These are phyloP conservation scores for Penicillium sumatraense DNA, from an alignment of 2,329 filamentous ascomycete species.

Conservation along the genomic window DNA sequence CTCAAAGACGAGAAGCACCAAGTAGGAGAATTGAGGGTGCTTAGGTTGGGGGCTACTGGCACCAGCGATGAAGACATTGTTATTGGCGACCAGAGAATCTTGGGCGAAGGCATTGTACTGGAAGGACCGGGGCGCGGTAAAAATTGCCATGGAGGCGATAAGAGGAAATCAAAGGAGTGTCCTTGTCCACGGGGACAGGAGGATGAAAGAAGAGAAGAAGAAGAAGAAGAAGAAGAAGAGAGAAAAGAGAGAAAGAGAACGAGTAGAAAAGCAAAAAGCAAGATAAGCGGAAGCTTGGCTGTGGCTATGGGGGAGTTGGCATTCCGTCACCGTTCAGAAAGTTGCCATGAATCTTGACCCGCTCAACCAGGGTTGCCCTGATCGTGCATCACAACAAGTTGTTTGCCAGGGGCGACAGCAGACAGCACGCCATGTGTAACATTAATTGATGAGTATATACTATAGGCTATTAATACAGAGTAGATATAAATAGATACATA, in stretches of 20 bases:
- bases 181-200: conserved; percentile 4
- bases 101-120: conserved; percentile 44
- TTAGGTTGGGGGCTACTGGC: conserved; percentile 35
- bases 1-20: conserved; percentile 86
- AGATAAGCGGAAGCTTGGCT: conserved; percentile 3
- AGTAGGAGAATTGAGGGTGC: conserved; percentile 59
- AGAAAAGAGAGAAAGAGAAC: background rate
- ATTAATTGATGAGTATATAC: background rate
- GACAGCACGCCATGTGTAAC: background rate
- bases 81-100: conserved; percentile 24
- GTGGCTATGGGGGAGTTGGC: conserved; percentile 4
- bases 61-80: conserved; percentile 14
- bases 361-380: conserved; percentile 3
- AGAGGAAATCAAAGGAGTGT: conserved; percentile 13
- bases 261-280: background rate
- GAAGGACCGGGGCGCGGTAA: conserved; percentile 55
- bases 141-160: conserved; percentile 44
- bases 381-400: too few species aligned
- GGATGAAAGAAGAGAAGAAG: background rate
- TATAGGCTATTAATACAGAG: background rate
- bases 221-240: background rate
- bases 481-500: too few species aligned
- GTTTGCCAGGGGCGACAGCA: background rate
- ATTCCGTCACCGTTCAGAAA: background rate
- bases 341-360: too few species aligned